phyloP scores from a whole-genome alignment of 768 basidiomycete species.

The Cytidiella melzeri region DNA sequence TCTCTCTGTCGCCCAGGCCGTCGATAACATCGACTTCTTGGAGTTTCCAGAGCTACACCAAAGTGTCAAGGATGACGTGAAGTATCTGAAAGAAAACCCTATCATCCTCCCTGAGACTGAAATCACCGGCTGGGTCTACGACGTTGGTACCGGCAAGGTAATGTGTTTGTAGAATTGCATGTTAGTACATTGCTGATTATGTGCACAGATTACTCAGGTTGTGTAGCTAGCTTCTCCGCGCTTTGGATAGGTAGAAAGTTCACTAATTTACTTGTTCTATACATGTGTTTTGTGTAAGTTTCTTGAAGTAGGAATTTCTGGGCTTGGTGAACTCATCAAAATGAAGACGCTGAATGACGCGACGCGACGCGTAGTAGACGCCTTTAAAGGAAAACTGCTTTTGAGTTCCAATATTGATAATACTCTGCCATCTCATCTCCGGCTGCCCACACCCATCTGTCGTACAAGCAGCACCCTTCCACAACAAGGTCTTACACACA shows the following conservation, averaged over 20 bases:
- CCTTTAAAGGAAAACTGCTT: neutral
- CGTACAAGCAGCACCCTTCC: too few relatives aligned
- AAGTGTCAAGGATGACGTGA: constrained; percentile 52
- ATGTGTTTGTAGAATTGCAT: constrained; percentile 9
- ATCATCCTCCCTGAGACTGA: constrained; percentile 47
- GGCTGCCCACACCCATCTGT: neutral
- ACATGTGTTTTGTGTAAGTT: too few relatives aligned
- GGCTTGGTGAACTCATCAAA: too few relatives aligned
- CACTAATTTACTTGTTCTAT: too few relatives aligned
- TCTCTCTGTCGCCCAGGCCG: constrained; percentile 20
- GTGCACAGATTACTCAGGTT: constrained; percentile 14
- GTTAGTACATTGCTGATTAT: neutral
- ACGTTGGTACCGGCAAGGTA: constrained; percentile 58
- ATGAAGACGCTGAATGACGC: too few relatives aligned
- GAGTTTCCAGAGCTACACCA: constrained; percentile 47
- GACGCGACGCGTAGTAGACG: neutral
- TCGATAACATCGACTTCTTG: constrained; percentile 49
- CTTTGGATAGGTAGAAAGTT: too few relatives aligned
- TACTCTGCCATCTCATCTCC: neutral
- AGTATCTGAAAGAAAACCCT: constrained; percentile 49
- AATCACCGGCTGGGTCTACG: constrained; percentile 64
- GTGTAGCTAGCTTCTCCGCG: constrained; percentile 6
- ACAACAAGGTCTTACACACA: neutral
- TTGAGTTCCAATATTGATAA: neutral
- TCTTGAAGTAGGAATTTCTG: too few relatives aligned